Conservation (phyloP, 805 yeast species). For the Yarrowia osloensis region DNA sequence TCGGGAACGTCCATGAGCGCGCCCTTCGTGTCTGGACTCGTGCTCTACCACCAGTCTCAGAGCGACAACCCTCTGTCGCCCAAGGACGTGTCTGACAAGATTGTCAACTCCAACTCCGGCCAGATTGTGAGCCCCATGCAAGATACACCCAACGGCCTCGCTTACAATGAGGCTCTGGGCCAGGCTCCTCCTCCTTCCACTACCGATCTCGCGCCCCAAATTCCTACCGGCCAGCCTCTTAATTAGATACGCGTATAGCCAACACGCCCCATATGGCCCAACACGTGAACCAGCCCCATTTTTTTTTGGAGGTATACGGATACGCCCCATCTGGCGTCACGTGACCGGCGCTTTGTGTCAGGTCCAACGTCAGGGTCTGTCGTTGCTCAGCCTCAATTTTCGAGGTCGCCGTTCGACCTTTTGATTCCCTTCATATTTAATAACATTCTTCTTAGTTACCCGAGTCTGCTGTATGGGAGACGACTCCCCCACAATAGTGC, state of each 20-base stretch:
- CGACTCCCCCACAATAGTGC: too few species aligned
- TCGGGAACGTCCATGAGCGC: conserved; percentile 98
- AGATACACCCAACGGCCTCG: background rate
- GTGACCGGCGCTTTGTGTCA: too few species aligned
- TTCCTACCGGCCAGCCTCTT: background rate
- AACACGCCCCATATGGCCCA: background rate
- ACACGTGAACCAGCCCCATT: too few species aligned
- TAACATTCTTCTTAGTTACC: too few species aligned
- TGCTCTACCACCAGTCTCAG: conserved; percentile 62
- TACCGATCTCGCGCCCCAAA: background rate
- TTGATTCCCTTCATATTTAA: too few species aligned
- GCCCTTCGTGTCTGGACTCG: conserved; percentile 91
- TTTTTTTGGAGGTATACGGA: too few species aligned
- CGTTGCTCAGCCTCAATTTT: too few species aligned
- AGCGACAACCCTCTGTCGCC: background rate
- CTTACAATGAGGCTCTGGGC: conserved; percentile 5
- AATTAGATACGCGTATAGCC: background rate
- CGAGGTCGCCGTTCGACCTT: too few species aligned
- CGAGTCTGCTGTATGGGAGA: too few species aligned
- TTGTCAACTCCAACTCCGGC: background rate
- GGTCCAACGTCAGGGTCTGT: too few species aligned
- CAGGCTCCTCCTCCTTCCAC: background rate
- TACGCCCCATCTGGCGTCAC: background rate
- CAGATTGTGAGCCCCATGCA: background rate
- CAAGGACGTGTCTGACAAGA: conserved; percentile 4